Evolutionary conservation across 352 stramenopile species (phyloP).

Genomic region (Pythium scleroteichum): DNA sequence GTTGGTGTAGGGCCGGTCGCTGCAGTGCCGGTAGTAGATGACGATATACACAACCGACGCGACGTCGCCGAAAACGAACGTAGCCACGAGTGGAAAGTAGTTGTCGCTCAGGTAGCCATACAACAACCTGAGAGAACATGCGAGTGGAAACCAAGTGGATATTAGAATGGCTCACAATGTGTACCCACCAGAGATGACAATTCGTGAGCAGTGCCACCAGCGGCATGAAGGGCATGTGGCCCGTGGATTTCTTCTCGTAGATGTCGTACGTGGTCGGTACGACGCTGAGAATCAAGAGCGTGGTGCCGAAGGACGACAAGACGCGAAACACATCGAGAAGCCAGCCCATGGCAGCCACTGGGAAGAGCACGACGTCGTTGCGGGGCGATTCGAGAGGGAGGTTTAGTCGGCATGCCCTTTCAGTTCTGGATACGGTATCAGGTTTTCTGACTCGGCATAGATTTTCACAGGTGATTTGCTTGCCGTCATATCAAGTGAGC

Average conservation of each 20-base stretch:
- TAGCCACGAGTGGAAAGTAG: slow-evolving; percentile 8
- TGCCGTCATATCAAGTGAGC: no score
- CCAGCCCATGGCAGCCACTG: slow-evolving; percentile 27
- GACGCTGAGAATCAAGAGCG: slow-evolving; percentile 45
- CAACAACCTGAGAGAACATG: slow-evolving; percentile 31
- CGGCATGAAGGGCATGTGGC: slow-evolving; percentile 45
- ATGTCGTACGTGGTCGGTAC: slow-evolving; percentile 36
- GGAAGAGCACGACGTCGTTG: no score
- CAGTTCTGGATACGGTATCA: no score
- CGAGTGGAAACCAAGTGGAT: no score
- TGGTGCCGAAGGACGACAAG: slow-evolving; percentile 34
- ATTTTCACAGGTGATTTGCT: no score
- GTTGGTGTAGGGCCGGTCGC: not conserved
- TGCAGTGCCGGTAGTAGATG: slow-evolving; percentile 10
- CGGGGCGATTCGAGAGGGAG: no score
- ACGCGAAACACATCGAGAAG: slow-evolving; percentile 42
- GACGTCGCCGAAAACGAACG: slow-evolving; percentile 6
- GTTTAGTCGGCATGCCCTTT: no score
- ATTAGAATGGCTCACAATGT: not conserved
- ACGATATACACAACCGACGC: slow-evolving; percentile 6
- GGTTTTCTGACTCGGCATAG: no score
- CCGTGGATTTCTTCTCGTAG: slow-evolving; percentile 35
- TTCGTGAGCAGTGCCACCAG: slow-evolving; percentile 47
- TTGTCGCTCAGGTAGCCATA: slow-evolving; percentile 24
- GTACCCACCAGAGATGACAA: slow-evolving; percentile 34